Percentiles rank a stretch among this genome's conserved stretches.
Evolutionary conservation across 768 basidiomycete species (phyloP).

Genomic region (Lyophyllum semitale): DNA sequence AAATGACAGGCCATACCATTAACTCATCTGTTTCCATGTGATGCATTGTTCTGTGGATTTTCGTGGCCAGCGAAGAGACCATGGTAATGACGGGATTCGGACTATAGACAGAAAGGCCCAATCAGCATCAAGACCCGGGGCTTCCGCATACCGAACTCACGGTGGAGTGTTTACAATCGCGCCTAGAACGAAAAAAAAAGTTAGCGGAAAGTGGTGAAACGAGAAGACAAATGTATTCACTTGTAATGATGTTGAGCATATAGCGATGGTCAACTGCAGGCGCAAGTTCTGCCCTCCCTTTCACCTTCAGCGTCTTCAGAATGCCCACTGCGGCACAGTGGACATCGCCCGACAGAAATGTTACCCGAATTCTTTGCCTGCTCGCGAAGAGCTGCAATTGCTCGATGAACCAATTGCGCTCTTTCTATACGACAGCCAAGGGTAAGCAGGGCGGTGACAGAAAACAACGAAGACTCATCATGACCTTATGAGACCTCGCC

Average conservation of each 20-base stretch:
- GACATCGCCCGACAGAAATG: slow-evolving; percentile 91
- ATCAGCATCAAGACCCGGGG: neutral
- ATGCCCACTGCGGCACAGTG: slow-evolving; percentile 87
- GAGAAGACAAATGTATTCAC: slow-evolving; percentile 38
- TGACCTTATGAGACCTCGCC: slow-evolving; percentile 73
- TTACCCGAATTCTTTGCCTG: slow-evolving; percentile 67
- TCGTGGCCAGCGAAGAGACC: slow-evolving; percentile 79
- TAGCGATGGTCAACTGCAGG: slow-evolving; percentile 75
- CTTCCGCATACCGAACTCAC: slow-evolving; percentile 38
- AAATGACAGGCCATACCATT: slow-evolving; percentile 53
- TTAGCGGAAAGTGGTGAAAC: neutral
- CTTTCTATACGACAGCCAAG: slow-evolving; percentile 52
- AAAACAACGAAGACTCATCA: neutral
- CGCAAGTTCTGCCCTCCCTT: slow-evolving; percentile 46
- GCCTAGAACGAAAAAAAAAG: slow-evolving; percentile 37
- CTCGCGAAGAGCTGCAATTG: slow-evolving; percentile 75
- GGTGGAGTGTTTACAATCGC: slow-evolving; percentile 96
- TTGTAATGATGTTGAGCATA: slow-evolving; percentile 88
- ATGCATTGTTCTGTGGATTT: slow-evolving; percentile 87
- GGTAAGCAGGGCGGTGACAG: neutral
- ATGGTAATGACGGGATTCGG: slow-evolving; percentile 73
- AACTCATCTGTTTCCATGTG: slow-evolving; percentile 80
- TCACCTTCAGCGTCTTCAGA: slow-evolving; percentile 65
- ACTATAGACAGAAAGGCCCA: slow-evolving; percentile 35
- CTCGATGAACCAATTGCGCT: slow-evolving; percentile 87